phyloP scores from a whole-genome alignment of 83 land plant genomes.

The Picea mariana region DNA sequence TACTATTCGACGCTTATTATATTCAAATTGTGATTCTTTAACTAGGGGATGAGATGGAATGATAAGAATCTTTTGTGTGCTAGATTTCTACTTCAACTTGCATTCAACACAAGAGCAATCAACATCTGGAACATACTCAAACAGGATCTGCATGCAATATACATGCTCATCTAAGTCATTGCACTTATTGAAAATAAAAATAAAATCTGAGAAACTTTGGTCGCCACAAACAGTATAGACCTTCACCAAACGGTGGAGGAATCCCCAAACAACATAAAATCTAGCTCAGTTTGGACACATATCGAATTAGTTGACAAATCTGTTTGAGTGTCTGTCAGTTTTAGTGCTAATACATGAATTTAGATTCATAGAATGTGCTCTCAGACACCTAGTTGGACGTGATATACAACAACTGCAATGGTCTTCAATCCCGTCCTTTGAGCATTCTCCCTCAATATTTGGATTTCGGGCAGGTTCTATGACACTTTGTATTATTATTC shows the following conservation, averaged over 20 bases:
- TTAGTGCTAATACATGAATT: too few species aligned
- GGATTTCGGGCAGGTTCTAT: too few species aligned
- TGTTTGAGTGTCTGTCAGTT: too few species aligned
- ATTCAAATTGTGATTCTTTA: not conserved
- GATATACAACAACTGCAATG: too few species aligned
- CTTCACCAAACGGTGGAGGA: not conserved
- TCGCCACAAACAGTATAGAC: not conserved
- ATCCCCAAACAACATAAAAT: too few species aligned
- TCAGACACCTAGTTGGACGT: too few species aligned
- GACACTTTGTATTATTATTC: too few species aligned
- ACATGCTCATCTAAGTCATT: not conserved
- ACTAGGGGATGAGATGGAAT: not conserved
- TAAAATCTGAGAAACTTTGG: not conserved
- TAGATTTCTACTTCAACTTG: not conserved
- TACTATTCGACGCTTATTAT: not conserved
- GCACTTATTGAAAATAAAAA: not conserved
- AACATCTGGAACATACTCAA: not conserved
- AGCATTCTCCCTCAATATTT: too few species aligned
- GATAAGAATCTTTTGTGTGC: not conserved
- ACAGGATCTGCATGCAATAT: not conserved
- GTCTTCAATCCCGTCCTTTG: too few species aligned
- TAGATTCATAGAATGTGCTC: too few species aligned
- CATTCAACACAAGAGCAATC: conserved; percentile 3
- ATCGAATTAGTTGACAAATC: too few species aligned
- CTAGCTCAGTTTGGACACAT: too few species aligned